Base-by-base conservation (phyloP, 2,329 filamentous ascomycete genomes). In the Aspergillus clavatus region DNA sequence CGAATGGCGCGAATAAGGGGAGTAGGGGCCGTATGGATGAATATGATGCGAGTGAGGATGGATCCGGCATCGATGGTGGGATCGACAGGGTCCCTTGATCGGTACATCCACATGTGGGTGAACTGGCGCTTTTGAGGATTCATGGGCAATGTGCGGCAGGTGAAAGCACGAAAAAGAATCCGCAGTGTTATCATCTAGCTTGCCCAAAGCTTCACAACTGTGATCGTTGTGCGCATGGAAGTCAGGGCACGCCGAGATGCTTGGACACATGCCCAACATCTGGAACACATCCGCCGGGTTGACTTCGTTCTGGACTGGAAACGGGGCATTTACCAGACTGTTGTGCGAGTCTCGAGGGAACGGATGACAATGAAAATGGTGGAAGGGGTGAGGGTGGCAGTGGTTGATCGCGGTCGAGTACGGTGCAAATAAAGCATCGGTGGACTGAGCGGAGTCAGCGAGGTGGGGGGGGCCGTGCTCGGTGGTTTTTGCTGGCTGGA, bases 261-360 rank as follows among this genome's bases (percentile, higher is more conserved):
- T 63, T 5, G 63, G 53, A 35, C 64, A 65, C 47, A 63, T 58
- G 7, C 61, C 61, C 40, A 69, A 54, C 54, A 67, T 62, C 40
- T 68, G 61, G 46, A 67, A 63, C 36, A 67, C 56, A 19, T 68
- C 64, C 11, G 58, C 53, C 5, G 62, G 62, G 40, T 67, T 65
- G 27, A 68, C 58, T 5, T 62, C 56, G 3, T 55, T 58, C 45
- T 60, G 62, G 2, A 44, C 40, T 12, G 62, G 58, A 35, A 56
- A 53, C 1, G 55, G 45, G 26, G 57, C 54, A 7, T 51, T 49
- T 22, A 50, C 47, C 36, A 61, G 47, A 33, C 55, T 52, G 18
- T 44, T 52, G 40, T 57, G 58, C 19, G 56, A 43, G 16, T 65
- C 61, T 38, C 61, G 63, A 18, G 63, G 51, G 16, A 62, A 56